Conservation (phyloP, 257 asterid species). For the Rehmannia glutinosa region DNA sequence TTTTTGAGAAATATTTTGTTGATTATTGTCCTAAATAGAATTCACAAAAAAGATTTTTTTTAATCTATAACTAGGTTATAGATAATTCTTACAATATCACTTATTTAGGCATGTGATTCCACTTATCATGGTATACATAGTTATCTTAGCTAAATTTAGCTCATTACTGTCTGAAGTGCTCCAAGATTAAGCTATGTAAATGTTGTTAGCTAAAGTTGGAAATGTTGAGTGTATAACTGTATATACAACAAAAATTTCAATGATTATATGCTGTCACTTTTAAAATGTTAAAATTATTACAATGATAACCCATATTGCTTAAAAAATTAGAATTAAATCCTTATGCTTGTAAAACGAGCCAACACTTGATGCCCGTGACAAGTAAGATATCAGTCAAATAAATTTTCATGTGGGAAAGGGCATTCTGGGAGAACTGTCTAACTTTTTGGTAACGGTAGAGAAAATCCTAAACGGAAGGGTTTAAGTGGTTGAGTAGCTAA, state of each 20-base stretch:
- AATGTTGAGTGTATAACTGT: background rate
- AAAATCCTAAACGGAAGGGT: too few relatives aligned
- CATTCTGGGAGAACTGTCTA: background rate
- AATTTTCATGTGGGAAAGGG: background rate
- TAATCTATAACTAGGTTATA: background rate
- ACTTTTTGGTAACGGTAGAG: background rate
- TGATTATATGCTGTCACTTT: background rate
- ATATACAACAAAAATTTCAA: background rate
- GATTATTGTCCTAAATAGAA: background rate
- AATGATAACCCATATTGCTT: background rate
- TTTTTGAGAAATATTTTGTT: too few relatives aligned
- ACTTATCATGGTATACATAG: background rate
- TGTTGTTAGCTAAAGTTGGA: background rate
- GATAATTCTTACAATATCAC: background rate
- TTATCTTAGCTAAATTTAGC: background rate
- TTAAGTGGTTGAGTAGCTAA: too few relatives aligned
- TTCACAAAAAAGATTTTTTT: background rate
- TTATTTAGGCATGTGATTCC: background rate
- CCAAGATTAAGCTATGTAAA: background rate
- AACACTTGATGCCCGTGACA: background rate
- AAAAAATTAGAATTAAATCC: background rate
- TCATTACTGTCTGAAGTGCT: background rate
- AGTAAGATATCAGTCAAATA: background rate
- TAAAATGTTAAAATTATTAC: background rate
- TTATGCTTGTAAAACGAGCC: background rate